These are phyloP conservation scores for Capronia americana DNA, from an alignment of 2,329 filamentous ascomycete genomes.

Conservation along the genomic window DNA sequence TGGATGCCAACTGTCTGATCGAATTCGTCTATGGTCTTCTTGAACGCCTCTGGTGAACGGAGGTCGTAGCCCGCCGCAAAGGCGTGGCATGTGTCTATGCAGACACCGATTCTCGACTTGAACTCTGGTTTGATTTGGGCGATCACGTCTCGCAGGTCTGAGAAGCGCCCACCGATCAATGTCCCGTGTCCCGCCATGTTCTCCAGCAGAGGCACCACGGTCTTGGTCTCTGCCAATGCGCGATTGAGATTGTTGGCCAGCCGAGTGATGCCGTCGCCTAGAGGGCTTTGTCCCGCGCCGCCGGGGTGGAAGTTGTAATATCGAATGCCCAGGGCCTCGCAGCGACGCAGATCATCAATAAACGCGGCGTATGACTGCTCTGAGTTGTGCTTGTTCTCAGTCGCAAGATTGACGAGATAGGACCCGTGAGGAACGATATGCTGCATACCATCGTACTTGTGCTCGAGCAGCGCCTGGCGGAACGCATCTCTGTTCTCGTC, in stretches of 20 bases:
- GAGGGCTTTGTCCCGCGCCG: constrained; percentile 72
- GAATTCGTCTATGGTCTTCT: constrained; percentile 75
- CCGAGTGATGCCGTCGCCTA: constrained; percentile 73
- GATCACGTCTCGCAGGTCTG: constrained; percentile 87
- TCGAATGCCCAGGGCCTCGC: constrained; percentile 81
- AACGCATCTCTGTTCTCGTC: constrained; percentile 73
- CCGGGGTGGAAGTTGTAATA: constrained; percentile 99
- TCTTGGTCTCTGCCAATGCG: constrained; percentile 75
- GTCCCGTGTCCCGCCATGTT: constrained; percentile 95
- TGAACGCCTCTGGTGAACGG: constrained; percentile 74
- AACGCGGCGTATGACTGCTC: constrained; percentile 86
- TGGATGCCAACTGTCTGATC: constrained; percentile 75
- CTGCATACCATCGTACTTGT: constrained; percentile 72
- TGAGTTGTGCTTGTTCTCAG: constrained; percentile 78
- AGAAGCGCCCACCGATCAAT: constrained; percentile 82
- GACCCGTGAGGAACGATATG: constrained; percentile 90
- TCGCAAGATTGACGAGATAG: constrained; percentile 94
- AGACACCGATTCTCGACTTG: constrained; percentile 86
- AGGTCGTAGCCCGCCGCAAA: constrained; percentile 95
- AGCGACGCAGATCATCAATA: constrained; percentile 83
- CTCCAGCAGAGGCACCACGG: constrained; percentile 84
- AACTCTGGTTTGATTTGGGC: constrained; percentile 71
- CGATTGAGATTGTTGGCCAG: constrained; percentile 83
- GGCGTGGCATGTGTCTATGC: constrained; percentile 94
- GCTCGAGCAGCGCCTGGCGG: constrained; percentile 68